Evolutionary conservation across 2,329 filamentous ascomycete genomes (phyloP).

Genomic region (Sclerotinia borealis): DNA sequence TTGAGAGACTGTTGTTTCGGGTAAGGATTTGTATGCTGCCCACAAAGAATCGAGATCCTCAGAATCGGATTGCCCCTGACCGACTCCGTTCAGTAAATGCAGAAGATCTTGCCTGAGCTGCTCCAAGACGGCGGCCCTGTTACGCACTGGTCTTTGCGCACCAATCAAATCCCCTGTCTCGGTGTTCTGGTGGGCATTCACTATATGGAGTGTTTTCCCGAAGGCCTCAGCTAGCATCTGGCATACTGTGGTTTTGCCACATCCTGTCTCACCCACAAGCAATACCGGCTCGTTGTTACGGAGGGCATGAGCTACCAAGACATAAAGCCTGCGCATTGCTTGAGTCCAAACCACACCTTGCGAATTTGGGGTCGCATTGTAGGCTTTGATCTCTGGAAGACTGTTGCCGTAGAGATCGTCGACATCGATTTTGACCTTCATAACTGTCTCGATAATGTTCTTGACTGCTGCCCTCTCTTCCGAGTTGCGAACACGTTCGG

Average conservation of each 20-base stretch:
- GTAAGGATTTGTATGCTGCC: conserved; percentile 36
- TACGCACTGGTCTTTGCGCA: conserved; percentile 85
- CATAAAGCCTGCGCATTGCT: conserved; percentile 86
- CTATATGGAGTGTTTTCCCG: conserved; percentile 70
- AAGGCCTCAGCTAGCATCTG: conserved; percentile 83
- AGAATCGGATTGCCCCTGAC: conserved; percentile 50
- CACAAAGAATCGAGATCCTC: conserved; percentile 51
- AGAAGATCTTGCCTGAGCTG: conserved; percentile 57
- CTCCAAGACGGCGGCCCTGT: conserved; percentile 67
- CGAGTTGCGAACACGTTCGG: conserved; percentile 85
- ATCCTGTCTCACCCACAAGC: conserved; percentile 92
- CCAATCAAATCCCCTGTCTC: conserved; percentile 97
- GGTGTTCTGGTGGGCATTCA: conserved; percentile 97
- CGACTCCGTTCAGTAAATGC: conserved; percentile 36
- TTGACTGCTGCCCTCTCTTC: conserved; percentile 84
- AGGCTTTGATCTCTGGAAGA: conserved; percentile 47
- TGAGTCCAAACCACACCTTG: conserved; percentile 86
- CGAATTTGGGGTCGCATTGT: conserved; percentile 42
- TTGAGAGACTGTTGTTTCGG: conserved; percentile 41
- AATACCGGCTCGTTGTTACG: conserved; percentile 89
- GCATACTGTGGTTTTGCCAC: conserved; percentile 94
- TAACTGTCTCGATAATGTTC: conserved; percentile 78
- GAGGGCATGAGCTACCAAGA: conserved; percentile 81
- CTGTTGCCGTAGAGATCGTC: conserved; percentile 63
- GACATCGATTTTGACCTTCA: conserved; percentile 78